A percentile compares a stretch with the other conserved stretches of the same genome.
Evolutionary conservation across 176 grass and related monocot species (phyloP).

Genomic region (Thinopyrum elongatum): DNA sequence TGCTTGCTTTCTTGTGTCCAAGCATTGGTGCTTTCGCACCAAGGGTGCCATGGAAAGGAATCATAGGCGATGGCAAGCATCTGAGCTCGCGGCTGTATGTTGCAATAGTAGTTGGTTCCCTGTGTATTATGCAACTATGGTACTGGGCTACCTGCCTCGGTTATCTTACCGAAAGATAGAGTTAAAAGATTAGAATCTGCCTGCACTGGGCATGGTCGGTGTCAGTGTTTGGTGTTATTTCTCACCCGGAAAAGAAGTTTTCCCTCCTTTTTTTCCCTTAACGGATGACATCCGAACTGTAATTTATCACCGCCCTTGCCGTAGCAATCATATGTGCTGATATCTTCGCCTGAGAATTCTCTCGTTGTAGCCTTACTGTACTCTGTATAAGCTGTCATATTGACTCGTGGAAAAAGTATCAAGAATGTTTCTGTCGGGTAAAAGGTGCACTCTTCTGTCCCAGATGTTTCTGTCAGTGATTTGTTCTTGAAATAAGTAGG

Average conservation of each 20-base stretch:
- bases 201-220: not conserved
- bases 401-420: conserved; percentile 26
- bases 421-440: conserved; percentile 7
- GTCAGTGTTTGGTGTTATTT: conserved; percentile 25
- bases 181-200: conserved; percentile 41
- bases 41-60: conserved; percentile 29
- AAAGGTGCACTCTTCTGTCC: not conserved
- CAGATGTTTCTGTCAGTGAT: not conserved
- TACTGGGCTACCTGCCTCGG: conserved; percentile 26
- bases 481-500: not conserved
- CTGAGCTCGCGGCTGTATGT: conserved; percentile 34
- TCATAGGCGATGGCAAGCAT: conserved; percentile 32
- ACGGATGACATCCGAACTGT: conserved; percentile 28
- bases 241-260: conserved; percentile 32
- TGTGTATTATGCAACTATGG: conserved; percentile 40
- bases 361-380: conserved; percentile 29
- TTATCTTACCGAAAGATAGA: conserved; percentile 31
- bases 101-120: conserved; percentile 36
- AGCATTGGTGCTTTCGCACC: conserved; percentile 17
- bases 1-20: conserved; percentile 19
- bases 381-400: conserved; percentile 35
- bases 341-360: conserved; percentile 24
- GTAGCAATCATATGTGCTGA: conserved; percentile 22
- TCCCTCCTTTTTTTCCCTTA: conserved; percentile 1
- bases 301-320: conserved; percentile 20